Base-by-base conservation (phyloP, 257 asterid species). In the Avicennia marina region DNA sequence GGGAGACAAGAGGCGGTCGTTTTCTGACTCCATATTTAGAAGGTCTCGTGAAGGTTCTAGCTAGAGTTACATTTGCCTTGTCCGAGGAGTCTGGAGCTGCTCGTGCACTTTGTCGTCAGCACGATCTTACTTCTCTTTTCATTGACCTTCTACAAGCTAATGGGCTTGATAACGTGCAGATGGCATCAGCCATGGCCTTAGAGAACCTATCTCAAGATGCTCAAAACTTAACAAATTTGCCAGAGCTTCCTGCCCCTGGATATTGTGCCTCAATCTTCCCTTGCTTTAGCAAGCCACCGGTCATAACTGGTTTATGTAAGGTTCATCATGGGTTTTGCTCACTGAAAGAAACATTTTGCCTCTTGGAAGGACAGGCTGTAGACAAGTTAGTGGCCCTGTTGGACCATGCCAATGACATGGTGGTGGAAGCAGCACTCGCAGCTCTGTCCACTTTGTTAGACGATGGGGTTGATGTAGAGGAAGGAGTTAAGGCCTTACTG, bases 101-200 rank as follows among this genome's bases (percentile, higher is more conserved):
- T 4, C 70, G 68, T 24, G 51, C 75, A 0, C 87, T 91, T 33
- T 91, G 94, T 52, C 79, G 89, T 0, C 78, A 75, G 43, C 50
- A 75, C 67, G 77, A 78, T 56, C 80, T 91, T 9, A 94, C 94
- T 0, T 64, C 85, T 0, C 75, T 80, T 27, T 91, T 88, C 79
- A 74, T 80, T 9, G 95, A 88, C 16, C 95, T 88, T 43, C 62
- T 88, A 20, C 98, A 85, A 66, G 68, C 74, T 5, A 91, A 88
- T 31, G 96, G 95, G 19, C 85, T 88, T n/a, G 96, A 91, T 62
- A 85, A 85, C 38, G 94, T 91, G 26, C 98, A 88, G 61, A 88
- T 85, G 95, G 86, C 71, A 56, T 91, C 98, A 0, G 96, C 98
- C 29, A 54, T 72, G 82, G 98, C 98, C 6, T 58, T 91, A 58